Conservation (phyloP, 192 early-diverging fungal species). For the Chytriomyces confervae region DNA sequence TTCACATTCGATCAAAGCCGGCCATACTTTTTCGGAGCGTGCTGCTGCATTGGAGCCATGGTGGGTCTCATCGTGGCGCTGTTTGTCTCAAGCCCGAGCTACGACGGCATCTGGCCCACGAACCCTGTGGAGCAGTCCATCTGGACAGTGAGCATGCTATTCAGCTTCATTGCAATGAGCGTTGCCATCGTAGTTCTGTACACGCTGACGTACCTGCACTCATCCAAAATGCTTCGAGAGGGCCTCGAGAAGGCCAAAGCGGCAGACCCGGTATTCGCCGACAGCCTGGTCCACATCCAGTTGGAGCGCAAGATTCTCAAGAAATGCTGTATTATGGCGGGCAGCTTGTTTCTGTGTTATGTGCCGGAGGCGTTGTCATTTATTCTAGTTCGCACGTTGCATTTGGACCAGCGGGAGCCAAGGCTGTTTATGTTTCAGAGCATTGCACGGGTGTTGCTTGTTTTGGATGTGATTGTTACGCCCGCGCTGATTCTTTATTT, state of each 20-base stretch:
- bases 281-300: neutral
- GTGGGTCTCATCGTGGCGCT: neutral
- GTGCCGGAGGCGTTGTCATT: neutral
- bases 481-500: neutral
- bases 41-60: neutral
- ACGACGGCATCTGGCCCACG: neutral
- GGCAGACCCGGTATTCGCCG: neutral
- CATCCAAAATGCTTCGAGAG: neutral
- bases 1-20: neutral
- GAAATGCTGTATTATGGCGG: neutral
- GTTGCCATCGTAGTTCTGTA: neutral
- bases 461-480: neutral
- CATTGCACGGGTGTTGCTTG: neutral
- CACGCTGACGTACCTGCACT: neutral
- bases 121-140: neutral
- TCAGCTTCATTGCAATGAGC: neutral
- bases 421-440: neutral
- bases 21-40: neutral
- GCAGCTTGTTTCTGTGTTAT: neutral
- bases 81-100: neutral
- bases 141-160: neutral
- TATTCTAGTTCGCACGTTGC: neutral
- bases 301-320: neutral
- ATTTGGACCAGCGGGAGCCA: neutral
- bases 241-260: neutral